Percentiles rank a stretch among this genome's conserved stretches.
Evolutionary conservation across 768 basidiomycete genomes (phyloP).

Genomic region (Tephrocybe rancida): DNA sequence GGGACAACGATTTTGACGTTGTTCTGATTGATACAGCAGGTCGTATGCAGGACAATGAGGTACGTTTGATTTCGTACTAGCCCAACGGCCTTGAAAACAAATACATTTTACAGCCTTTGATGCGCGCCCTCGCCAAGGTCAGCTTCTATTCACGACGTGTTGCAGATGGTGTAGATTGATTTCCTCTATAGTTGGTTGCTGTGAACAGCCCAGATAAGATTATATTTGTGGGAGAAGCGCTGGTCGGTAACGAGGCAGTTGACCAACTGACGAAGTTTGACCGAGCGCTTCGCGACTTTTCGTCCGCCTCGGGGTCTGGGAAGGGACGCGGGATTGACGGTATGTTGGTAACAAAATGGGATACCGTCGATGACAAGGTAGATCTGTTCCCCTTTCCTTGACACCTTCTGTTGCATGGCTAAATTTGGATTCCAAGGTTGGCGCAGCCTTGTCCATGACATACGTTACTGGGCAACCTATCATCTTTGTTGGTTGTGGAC

Average conservation of each 20-base stretch:
- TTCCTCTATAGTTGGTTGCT: conserved; percentile 68
- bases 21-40: conserved; percentile 98
- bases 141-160: conserved; percentile 8
- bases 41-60: conserved; percentile 99
- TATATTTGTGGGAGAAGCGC: conserved; percentile 96
- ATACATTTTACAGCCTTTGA: conserved; percentile 68
- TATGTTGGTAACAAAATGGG: conserved; percentile 99
- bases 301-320: conserved; percentile 64
- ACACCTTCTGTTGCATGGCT: background rate
- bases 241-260: conserved; percentile 98
- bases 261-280: conserved; percentile 98
- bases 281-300: conserved; percentile 90
- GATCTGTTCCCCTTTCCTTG: conserved; percentile 17
- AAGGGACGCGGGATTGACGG: conserved; percentile 95
- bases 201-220: conserved; percentile 97
- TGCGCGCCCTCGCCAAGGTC: conserved; percentile 97
- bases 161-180: background rate
- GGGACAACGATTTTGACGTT: conserved; percentile 91
- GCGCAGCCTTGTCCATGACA: conserved; percentile 98
- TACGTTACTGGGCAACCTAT: conserved; percentile 99
- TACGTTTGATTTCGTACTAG: conserved; percentile 28
- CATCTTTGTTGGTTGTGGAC: conserved; percentile 96
- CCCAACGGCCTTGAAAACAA: background rate
- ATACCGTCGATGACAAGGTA: conserved; percentile 97
- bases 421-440: conserved; percentile 61